Evolutionary conservation across 2,329 filamentous ascomycete species (phyloP).

Genomic region (Epichloe brachyelytri): DNA sequence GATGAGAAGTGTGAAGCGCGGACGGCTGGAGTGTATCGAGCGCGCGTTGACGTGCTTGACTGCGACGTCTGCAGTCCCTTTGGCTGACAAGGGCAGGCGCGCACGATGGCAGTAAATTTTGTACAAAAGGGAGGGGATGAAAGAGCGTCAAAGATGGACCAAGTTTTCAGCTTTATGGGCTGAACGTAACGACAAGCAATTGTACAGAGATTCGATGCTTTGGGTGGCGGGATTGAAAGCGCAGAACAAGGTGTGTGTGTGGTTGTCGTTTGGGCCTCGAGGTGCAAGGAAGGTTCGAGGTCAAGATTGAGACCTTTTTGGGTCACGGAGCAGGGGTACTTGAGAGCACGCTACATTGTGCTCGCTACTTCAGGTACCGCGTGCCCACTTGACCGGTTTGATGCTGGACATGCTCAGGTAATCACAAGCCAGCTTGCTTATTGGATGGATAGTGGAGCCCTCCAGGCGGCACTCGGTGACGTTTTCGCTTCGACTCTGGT

Average conservation of each 20-base stretch:
- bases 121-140: not conserved
- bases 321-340: slow-evolving; percentile 12
- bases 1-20: not conserved
- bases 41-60: slow-evolving; percentile 4
- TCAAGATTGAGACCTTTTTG: slow-evolving; percentile 15
- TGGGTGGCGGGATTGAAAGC: not conserved
- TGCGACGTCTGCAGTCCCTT: slow-evolving; percentile 1
- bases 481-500: slow-evolving; percentile 3
- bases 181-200: not conserved
- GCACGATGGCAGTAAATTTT: slow-evolving; percentile 2
- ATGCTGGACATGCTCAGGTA: not conserved
- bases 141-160: slow-evolving; percentile 2
- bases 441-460: slow-evolving; percentile 1
- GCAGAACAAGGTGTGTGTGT: not conserved
- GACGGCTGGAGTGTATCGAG: not conserved
- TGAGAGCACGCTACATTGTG: not conserved
- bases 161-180: not conserved
- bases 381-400: not conserved
- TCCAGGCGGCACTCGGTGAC: slow-evolving; percentile 10
- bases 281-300: slow-evolving; percentile 21
- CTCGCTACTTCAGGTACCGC: slow-evolving; percentile 12
- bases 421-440: not conserved
- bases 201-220: slow-evolving; percentile 4
- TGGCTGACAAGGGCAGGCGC: slow-evolving; percentile 4
- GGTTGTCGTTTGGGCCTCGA: slow-evolving; percentile 9